phyloP scores from a whole-genome alignment of 345 rosid genomes.

The Eucalyptus globulus region DNA sequence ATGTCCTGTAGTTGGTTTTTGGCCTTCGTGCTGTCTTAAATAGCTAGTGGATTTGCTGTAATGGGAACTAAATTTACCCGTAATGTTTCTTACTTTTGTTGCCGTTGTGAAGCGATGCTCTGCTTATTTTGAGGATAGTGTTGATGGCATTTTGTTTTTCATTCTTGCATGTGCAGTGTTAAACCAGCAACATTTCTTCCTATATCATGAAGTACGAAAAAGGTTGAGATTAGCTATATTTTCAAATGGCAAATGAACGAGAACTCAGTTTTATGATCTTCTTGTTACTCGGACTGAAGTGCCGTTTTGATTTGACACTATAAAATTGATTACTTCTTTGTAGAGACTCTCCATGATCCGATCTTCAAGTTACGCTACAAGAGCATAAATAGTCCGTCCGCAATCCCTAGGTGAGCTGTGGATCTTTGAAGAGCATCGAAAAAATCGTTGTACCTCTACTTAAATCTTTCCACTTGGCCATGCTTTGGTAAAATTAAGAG shows the following conservation, averaged over 20 bases:
- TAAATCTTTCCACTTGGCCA: background rate
- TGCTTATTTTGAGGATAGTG: background rate
- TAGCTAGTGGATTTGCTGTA: background rate
- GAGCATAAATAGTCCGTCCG: background rate
- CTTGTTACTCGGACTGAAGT: background rate
- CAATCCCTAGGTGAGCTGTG: background rate
- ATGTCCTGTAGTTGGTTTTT: background rate
- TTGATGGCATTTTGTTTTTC: background rate
- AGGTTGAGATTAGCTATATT: background rate
- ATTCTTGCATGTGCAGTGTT: background rate
- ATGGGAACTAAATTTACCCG: background rate
- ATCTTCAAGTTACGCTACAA: too few relatives aligned
- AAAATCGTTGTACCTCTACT: background rate
- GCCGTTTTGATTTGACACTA: too few relatives aligned
- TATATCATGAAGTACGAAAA: background rate
- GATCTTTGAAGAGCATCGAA: background rate
- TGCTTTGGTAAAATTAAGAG: background rate
- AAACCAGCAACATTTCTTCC: background rate
- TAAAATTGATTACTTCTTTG: too few relatives aligned
- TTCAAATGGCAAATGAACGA: background rate
- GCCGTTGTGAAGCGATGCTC: background rate
- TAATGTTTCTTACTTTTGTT: background rate
- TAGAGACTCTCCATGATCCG: too few relatives aligned
- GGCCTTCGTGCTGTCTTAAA: background rate
- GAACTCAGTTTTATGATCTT: background rate